Evolutionary conservation across 495 filamentous ascomycete genomes (phyloP).

Genomic region (Lophiostoma macrostomum): DNA sequence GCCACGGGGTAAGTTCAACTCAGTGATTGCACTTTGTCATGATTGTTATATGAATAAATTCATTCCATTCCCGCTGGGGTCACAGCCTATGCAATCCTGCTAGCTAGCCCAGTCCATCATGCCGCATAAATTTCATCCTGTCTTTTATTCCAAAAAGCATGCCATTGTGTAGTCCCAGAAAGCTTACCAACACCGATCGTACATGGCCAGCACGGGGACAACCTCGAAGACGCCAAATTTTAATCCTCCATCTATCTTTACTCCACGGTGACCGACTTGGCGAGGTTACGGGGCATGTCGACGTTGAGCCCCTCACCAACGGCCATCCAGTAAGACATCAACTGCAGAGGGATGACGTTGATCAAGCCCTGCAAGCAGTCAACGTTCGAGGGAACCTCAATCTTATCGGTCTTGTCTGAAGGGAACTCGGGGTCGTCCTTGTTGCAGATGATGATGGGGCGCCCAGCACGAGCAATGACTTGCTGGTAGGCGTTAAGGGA

Average conservation of each 20-base stretch:
- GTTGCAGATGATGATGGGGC: constrained; percentile 98
- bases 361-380: constrained; percentile 93
- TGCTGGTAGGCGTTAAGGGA: constrained; percentile 98
- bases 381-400: constrained; percentile 93
- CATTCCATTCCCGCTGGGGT: too few species aligned
- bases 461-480: constrained; percentile 89
- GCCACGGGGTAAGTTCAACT: too few species aligned
- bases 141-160: too few species aligned
- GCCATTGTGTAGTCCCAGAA: not conserved
- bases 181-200: constrained; percentile 13
- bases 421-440: constrained; percentile 84
- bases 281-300: constrained; percentile 95
- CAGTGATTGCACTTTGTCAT: too few species aligned
- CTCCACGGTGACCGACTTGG: constrained; percentile 98
- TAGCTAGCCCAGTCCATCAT: too few species aligned
- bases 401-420: constrained; percentile 83
- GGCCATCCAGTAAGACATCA: constrained; percentile 98
- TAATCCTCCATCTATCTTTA: constrained; percentile 44
- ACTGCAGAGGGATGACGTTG: constrained; percentile 95
- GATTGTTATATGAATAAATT: too few species aligned
- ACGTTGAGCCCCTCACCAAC: constrained; percentile 94
- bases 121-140: too few species aligned
- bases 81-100: too few species aligned
- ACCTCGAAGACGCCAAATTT: constrained; percentile 28
- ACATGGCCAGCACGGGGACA: constrained; percentile 28